Percentiles rank a stretch among this genome's conserved stretches.
These are phyloP conservation scores for Arthrobotrys sphaeroides DNA, from an alignment of 2,329 filamentous ascomycete species.

Conservation along the genomic window DNA sequence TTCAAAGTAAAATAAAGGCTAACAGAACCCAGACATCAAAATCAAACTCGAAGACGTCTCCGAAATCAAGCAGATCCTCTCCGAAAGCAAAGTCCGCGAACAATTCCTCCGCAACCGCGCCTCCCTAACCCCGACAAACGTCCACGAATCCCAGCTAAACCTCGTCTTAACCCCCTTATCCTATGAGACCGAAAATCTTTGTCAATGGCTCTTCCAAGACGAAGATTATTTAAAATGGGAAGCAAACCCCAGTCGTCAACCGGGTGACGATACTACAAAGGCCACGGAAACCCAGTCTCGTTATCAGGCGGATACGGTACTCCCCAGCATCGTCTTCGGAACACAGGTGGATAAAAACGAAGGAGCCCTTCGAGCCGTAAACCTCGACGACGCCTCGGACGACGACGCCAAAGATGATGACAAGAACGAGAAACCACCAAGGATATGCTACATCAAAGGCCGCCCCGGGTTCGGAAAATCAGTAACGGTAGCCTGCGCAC, in stretches of 20 bases:
- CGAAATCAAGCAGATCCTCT: constrained; percentile 48
- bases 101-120: constrained; percentile 31
- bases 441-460: constrained; percentile 50
- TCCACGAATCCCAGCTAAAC: constrained; percentile 43
- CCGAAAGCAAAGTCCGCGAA: constrained; percentile 32
- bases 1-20: too few relatives aligned
- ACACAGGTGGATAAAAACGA: constrained; percentile 2
- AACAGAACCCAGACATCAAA: constrained; percentile 34
- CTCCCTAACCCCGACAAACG: constrained; percentile 22
- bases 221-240: constrained; percentile 41
- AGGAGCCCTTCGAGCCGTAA: not conserved
- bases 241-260: not conserved
- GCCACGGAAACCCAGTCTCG: too few relatives aligned
- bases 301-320: too few relatives aligned
- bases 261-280: not conserved
- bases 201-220: constrained; percentile 48
- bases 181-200: constrained; percentile 43
- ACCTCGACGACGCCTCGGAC: not conserved
- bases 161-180: constrained; percentile 35
- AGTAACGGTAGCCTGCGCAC: constrained; percentile 44
- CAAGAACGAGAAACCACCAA: constrained; percentile 30
- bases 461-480: constrained; percentile 47
- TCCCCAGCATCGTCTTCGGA: not conserved
- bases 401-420: not conserved
- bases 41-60: constrained; percentile 46